Base-by-base conservation (phyloP, 345 rosid species). In the Euphorbia tirucalli region DNA sequence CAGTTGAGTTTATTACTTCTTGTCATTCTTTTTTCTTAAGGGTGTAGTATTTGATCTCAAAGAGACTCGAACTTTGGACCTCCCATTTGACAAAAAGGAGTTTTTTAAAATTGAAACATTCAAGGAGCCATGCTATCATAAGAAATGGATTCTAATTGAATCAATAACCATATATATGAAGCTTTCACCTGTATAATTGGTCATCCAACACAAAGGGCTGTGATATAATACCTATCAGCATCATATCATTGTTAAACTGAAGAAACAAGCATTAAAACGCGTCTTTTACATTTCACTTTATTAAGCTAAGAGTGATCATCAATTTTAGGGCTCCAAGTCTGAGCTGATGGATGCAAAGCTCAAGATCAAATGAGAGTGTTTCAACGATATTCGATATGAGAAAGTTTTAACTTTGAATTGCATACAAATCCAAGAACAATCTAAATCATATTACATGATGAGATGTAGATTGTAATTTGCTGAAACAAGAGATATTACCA, bases 401-500 rank as follows among this genome's bases (percentile, higher is more conserved):
- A 7, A 48, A 14, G n/a, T n/a, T 61, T 46, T 10, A 0, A 27
- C 9, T 25, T n/a, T 8, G 11, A 52, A 19, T 10, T 21, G 41
- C 60, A 60, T 28, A 43, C 16, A 74, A 31, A 28, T 30, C 27
- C 7, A 32, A 16, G 11, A 27, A 25, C 54, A 15, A 24, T 18
- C 63, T 71, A 55, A 27, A 61, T n/a, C 19, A 56, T 25, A 59
- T 21, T 50, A 48, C 25, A 25, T 21, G 15, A 62, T 54, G 74
- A 43, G 37, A 63, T 32, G 31, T 0, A 35, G 4, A 43, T 16
- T 24, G 44, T 46, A 54, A 16, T 41, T 41, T 16, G 16, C 37
- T 32, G 60, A 7, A 72, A 21, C 55, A 72, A 69, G 66, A 74
- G 62, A 72, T 60, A 57, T 82, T 90, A 94, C 98, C 98, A 94